These are phyloP conservation scores for Edaphochlamys debaryana DNA, from an alignment of 139 green algal genomes.

Conservation along the genomic window DNA sequence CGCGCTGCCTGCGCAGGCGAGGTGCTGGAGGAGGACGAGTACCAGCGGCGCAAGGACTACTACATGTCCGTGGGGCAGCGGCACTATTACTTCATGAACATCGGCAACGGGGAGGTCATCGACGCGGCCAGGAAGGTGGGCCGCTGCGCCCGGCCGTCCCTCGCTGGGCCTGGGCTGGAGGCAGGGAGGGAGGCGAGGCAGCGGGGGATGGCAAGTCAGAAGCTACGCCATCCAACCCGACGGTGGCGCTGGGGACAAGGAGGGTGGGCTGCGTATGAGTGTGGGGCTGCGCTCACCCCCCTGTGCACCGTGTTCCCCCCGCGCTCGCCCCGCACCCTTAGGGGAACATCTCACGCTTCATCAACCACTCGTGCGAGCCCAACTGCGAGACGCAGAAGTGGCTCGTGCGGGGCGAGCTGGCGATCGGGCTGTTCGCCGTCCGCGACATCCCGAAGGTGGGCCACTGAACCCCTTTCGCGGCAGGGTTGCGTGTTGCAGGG, in stretches of 20 bases:
- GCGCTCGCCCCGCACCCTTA: no score
- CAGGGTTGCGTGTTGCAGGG: no score
- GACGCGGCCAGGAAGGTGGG: slow-evolving; percentile 88
- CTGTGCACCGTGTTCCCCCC: no score
- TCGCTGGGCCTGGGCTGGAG: background rate
- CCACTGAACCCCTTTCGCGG: background rate
- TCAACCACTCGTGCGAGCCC: slow-evolving; percentile 98
- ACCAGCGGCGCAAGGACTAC: slow-evolving; percentile 86
- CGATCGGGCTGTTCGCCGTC: slow-evolving; percentile 93
- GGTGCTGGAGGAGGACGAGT: slow-evolving; percentile 93
- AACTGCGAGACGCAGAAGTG: slow-evolving; percentile 99
- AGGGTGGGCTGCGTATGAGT: no score
- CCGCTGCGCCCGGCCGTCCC: background rate
- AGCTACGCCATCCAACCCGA: no score
- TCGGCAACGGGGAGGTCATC: slow-evolving; percentile 97
- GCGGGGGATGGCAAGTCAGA: background rate
- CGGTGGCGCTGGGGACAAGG: no score
- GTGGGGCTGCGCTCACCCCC: no score
- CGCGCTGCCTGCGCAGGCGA: slow-evolving; percentile 20
- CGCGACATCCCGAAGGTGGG: slow-evolving; percentile 65
- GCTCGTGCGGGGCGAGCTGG: slow-evolving; percentile 94
- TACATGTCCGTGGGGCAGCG: slow-evolving; percentile 85
- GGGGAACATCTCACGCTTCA: slow-evolving; percentile 95
- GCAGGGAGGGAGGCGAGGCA: background rate
- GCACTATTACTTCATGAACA: slow-evolving; percentile 99